Evolutionary conservation across 176 grass and related monocot species (phyloP), one percentile per base, ranked within the genome.

Genomic region (Pharus latifolius): DNA sequence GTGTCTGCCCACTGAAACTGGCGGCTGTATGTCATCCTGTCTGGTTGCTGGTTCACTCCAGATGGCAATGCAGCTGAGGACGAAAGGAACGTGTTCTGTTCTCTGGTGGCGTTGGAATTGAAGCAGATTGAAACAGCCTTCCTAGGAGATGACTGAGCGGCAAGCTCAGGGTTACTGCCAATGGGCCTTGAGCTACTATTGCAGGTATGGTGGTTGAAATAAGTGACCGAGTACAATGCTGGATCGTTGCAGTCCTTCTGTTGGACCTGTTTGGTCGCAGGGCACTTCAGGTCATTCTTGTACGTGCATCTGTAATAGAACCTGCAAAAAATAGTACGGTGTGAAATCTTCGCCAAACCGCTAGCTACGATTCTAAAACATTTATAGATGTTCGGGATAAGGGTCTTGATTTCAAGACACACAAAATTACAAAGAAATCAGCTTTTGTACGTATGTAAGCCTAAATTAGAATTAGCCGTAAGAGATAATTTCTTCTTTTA

Each of bases 221-320:
- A 88, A 63, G 85, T 83, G 53, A 83, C 74, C 0, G 62, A 56
- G 47, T 78, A 87, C 79, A 78, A 48, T 5, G 85, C 68, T 0
- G 79, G 85, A 13, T 87, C 74, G 10, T 56, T 63, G 19, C 33
- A 64, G 72, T 76, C 65, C 77, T 86, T 86, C 77, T 81, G 83
- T 26, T 86, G 83, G 32, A 86, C 77, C 44, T 86, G 83, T 20
- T 86, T 86, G 56, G 83, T 86, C 25, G 72, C 83, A 32, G 83
- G 77, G 59, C 83, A 86, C 49, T 86, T 86, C 71, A 76, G 49
- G 63, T 86, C 83, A 0, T 56, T 86, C 64, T 86, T 86, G 71
- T 86, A 86, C 71, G 83, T 86, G 52, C 83, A 86, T 80, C 83
- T 86, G 57, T 86, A 86, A 27, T 86, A 86, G 65, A 86, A 86